phyloP scores from a whole-genome alignment of 2,329 filamentous ascomycete species.

The Laburnicola sp. region DNA sequence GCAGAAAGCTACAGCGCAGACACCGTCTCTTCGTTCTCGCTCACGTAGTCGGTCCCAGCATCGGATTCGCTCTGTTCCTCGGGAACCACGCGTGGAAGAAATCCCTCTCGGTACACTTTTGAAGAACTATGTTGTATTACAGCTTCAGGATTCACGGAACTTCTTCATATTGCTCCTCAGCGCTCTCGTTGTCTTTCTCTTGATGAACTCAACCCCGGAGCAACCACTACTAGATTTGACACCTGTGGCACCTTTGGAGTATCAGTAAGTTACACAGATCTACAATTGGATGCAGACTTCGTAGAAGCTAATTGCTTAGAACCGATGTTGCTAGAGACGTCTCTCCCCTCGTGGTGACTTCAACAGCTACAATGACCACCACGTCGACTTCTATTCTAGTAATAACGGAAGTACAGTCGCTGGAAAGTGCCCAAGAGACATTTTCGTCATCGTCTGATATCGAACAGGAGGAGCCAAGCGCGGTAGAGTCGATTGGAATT shows the following conservation, averaged over 20 bases:
- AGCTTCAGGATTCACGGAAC: conserved; percentile 59
- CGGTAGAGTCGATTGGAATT: neutral
- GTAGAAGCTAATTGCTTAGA: neutral
- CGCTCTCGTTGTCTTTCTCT: conserved; percentile 48
- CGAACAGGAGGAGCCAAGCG: neutral
- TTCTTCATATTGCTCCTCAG: conserved; percentile 54
- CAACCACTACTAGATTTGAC: conserved; percentile 4
- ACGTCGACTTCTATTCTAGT: conserved; percentile 33
- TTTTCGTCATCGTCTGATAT: neutral
- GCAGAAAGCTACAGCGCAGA: conserved; percentile 6
- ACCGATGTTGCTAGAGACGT: conserved; percentile 5
- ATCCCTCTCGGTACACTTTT: conserved; percentile 57
- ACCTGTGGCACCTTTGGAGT: neutral
- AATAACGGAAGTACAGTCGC: conserved; percentile 23
- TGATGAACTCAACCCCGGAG: conserved; percentile 28
- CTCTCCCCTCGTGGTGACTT: conserved; percentile 15
- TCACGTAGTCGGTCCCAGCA: conserved; percentile 16
- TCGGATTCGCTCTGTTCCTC: conserved; percentile 14
- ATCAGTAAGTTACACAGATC: neutral
- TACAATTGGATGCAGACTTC: no score
- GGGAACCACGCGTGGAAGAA: conserved; percentile 35
- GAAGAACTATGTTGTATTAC: conserved; percentile 57
- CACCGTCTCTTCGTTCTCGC: conserved; percentile 2
- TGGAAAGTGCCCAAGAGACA: neutral
- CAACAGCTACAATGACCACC: conserved; percentile 30